phyloP scores from a whole-genome alignment of 2,329 filamentous ascomycete species.

The Colletotrichum horii region DNA sequence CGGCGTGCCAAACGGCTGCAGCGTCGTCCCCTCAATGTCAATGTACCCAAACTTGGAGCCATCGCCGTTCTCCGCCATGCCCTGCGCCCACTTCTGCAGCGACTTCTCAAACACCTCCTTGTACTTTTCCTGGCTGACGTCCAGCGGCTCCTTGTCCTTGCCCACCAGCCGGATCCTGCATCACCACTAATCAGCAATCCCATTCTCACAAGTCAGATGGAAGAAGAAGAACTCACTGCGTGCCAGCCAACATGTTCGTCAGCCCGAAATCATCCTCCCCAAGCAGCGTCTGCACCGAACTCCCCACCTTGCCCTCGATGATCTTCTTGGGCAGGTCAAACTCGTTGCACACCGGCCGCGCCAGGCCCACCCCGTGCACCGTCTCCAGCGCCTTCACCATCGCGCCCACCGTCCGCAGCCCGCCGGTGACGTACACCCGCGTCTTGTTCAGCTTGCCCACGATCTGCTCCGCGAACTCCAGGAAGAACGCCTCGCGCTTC shows the following conservation, averaged over 20 bases:
- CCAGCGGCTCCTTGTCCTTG: slow-evolving; percentile 33
- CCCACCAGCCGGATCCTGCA: slow-evolving; percentile 34
- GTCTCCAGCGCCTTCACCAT: slow-evolving; percentile 63
- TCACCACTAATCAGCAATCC: background rate
- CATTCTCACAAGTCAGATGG: background rate
- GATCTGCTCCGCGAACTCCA: slow-evolving; percentile 63
- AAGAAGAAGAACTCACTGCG: slow-evolving; percentile 30
- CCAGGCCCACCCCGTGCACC: slow-evolving; percentile 67
- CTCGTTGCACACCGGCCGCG: slow-evolving; percentile 37
- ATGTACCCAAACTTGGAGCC: slow-evolving; percentile 34
- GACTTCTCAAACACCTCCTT: slow-evolving; percentile 31
- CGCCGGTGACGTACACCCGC: slow-evolving; percentile 64
- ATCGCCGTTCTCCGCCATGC: slow-evolving; percentile 35
- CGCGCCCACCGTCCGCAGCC: slow-evolving; percentile 56
- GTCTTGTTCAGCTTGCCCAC: slow-evolving; percentile 51
- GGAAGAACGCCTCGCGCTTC: slow-evolving; percentile 64
- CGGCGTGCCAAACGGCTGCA: slow-evolving; percentile 34
- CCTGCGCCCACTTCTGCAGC: slow-evolving; percentile 31
- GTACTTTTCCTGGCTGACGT: slow-evolving; percentile 35
- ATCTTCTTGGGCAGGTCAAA: slow-evolving; percentile 31
- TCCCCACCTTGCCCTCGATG: slow-evolving; percentile 42
- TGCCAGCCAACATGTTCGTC: slow-evolving; percentile 32
- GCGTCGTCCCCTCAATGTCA: slow-evolving; percentile 33
- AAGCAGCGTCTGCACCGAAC: slow-evolving; percentile 51
- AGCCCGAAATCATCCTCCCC: slow-evolving; percentile 57